Conservation (phyloP, 2,329 filamentous ascomycete genomes). For the Corniculantispora saksenae region DNA sequence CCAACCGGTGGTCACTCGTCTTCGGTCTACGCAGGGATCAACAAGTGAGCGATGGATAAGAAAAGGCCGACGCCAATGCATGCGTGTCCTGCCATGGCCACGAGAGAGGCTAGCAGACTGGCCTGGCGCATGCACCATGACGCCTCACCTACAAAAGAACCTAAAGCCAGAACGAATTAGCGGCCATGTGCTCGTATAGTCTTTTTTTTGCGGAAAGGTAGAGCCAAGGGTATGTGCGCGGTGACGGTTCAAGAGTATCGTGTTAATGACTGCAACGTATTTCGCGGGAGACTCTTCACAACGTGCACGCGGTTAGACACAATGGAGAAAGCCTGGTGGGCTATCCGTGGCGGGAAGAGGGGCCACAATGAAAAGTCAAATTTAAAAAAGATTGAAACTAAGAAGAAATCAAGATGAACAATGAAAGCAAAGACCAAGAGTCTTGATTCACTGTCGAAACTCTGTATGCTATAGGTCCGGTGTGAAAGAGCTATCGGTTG, state of each 20-base stretch:
- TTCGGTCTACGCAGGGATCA: neutral
- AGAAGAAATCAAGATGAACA: neutral
- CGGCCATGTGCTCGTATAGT: neutral
- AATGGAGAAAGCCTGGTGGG: neutral
- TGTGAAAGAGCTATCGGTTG: neutral
- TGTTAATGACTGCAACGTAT: neutral
- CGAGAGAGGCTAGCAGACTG: neutral
- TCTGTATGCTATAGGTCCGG: neutral
- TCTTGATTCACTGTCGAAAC: neutral
- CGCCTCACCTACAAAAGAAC: slow-evolving; percentile 1
- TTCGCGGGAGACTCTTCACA: neutral
- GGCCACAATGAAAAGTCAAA: neutral
- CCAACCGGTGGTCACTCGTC: neutral
- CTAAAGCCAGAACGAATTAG: neutral
- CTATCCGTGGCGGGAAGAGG: neutral
- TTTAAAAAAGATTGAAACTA: neutral
- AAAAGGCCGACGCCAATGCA: neutral
- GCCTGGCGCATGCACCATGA: slow-evolving; percentile 9
- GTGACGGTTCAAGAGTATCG: neutral
- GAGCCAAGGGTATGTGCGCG: neutral
- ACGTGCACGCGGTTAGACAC: neutral
- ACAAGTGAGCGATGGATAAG: neutral
- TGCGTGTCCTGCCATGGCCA: neutral
- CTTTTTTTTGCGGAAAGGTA: neutral
- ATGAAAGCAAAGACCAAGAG: neutral